These are phyloP conservation scores for Erysimum cheiri DNA, from an alignment of 441 rosid genomes.

Conservation along the genomic window DNA sequence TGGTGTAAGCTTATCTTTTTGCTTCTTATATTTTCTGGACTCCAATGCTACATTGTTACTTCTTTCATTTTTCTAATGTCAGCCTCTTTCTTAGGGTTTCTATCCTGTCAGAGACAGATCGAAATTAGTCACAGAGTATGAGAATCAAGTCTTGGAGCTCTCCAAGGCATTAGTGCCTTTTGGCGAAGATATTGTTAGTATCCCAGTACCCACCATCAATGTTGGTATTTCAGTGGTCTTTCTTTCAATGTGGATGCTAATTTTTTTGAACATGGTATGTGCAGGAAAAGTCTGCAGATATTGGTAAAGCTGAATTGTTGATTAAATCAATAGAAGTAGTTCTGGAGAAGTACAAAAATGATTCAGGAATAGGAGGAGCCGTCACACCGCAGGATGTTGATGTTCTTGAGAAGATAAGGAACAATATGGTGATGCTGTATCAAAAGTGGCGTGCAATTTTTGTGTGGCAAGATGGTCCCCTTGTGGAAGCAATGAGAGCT, in stretches of 20 bases:
- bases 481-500: constrained; percentile 91
- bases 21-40: constrained; percentile 19
- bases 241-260: constrained; percentile 28
- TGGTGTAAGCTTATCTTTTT: constrained; percentile 71
- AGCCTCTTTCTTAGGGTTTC: constrained; percentile 73
- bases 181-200: constrained; percentile 57
- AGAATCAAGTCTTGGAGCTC: constrained; percentile 59
- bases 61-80: constrained; percentile 26
- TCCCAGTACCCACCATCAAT: constrained; percentile 16
- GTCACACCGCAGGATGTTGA: constrained; percentile 59
- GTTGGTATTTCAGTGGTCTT: constrained; percentile 19
- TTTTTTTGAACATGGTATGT: constrained; percentile 39
- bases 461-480: constrained; percentile 99
- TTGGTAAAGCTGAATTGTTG: constrained; percentile 66
- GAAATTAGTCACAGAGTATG: constrained; percentile 63
- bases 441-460: constrained; percentile 87
- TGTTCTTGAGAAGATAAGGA: constrained; percentile 60
- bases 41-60: neutral
- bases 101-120: constrained; percentile 97
- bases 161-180: constrained; percentile 57
- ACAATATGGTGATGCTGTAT: constrained; percentile 63
- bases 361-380: constrained; percentile 47
- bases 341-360: constrained; percentile 54
- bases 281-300: constrained; percentile 76
- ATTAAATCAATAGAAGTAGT: constrained; percentile 56